Evolutionary conservation across 768 basidiomycete genomes (phyloP).

Genomic region (Omphalotus guepiniiformis): DNA sequence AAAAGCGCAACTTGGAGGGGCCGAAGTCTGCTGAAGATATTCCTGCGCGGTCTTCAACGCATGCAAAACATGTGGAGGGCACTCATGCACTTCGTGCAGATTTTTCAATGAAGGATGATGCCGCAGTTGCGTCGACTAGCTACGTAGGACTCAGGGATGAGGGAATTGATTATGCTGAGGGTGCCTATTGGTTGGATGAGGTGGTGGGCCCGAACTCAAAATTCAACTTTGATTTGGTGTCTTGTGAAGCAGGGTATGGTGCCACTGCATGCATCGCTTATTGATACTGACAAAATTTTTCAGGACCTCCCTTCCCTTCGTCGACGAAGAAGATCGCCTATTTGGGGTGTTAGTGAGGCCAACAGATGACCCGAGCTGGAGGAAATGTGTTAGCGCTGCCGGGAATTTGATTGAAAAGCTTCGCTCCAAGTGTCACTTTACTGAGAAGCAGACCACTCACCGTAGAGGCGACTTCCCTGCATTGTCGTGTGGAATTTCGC

Average conservation of each 20-base stretch:
- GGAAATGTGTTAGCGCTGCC: conserved; percentile 1
- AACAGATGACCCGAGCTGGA: conserved; percentile 12
- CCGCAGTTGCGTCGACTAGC: not conserved
- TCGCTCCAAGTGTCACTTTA: conserved; percentile 1
- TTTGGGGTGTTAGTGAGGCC: conserved; percentile 10
- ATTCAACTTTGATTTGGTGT: not conserved
- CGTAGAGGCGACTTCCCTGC: conserved; percentile 19
- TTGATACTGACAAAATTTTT: not conserved
- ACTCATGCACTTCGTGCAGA: not conserved
- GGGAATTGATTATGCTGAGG: not conserved
- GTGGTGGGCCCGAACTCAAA: not conserved
- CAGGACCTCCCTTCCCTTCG: not conserved
- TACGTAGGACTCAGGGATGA: not conserved
- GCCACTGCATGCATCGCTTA: not conserved
- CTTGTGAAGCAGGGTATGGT: not conserved
- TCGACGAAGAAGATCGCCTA: not conserved
- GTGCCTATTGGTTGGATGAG: not conserved
- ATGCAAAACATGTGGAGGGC: not conserved
- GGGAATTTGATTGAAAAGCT: not conserved
- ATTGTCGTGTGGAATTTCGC: conserved; percentile 19
- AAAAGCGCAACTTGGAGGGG: not conserved
- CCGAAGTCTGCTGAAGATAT: not conserved
- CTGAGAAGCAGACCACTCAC: conserved; percentile 7
- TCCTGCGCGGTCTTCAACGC: not conserved
- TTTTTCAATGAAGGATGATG: not conserved